A percentile compares a stretch with the other conserved stretches of the same genome.
phyloP scores from a whole-genome alignment of 139 green algal species.

The Closterium sp. region DNA sequence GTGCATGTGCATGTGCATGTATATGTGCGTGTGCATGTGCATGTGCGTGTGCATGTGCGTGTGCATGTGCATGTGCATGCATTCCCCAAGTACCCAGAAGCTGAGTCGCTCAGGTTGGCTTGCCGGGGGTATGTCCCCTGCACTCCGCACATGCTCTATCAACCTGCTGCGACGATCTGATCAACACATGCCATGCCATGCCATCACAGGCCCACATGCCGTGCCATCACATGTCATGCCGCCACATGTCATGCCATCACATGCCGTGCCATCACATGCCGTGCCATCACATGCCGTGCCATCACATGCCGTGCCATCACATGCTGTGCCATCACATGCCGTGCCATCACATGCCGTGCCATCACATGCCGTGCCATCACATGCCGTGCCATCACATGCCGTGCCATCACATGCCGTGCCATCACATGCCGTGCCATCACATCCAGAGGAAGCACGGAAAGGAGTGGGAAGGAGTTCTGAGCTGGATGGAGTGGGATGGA shows the following conservation, averaged over 20 bases:
- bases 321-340: neutral
- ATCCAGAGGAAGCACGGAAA: neutral
- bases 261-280: neutral
- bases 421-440: neutral
- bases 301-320: neutral
- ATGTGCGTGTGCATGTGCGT: neutral
- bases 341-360: neutral
- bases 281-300: neutral
- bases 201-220: neutral
- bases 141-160: neutral
- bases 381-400: neutral
- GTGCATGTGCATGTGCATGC: neutral
- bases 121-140: constrained; percentile 12
- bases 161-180: neutral
- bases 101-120: constrained; percentile 11
- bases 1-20: neutral
- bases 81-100: constrained; percentile 24
- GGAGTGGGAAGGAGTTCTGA: neutral
- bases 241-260: neutral
- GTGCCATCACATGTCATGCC: neutral
- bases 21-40: no score
- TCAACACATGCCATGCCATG: neutral
- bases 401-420: neutral
- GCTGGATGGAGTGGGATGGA: no score
- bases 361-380: neutral